Evolutionary conservation across 2,329 filamentous ascomycete species (phyloP).

Genomic region (Pestalotiopsis sp.): DNA sequence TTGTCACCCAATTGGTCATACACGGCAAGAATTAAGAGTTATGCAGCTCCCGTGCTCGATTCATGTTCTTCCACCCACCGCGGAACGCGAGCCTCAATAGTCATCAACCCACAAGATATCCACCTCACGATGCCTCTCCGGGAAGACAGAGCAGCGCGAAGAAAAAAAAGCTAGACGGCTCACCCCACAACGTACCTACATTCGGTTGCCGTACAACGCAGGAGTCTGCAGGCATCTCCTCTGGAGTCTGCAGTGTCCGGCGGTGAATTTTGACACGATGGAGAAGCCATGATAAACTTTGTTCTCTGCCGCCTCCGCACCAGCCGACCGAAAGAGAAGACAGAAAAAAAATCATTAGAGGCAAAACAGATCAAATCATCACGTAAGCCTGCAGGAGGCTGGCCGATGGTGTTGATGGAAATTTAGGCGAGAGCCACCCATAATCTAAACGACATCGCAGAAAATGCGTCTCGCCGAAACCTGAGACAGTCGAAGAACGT

Average conservation of each 20-base stretch:
- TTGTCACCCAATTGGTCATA: background rate
- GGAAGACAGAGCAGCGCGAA: background rate
- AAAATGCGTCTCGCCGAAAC: background rate
- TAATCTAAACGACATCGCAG: background rate
- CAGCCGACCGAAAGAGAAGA: background rate
- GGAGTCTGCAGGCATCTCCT: conserved; percentile 2
- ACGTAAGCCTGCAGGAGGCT: conserved; percentile 4
- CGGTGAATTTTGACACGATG: background rate
- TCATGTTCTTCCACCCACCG: conserved; percentile 3
- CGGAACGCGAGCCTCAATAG: conserved; percentile 5
- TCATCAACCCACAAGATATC: background rate
- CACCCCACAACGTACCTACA: background rate
- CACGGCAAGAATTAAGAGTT: background rate
- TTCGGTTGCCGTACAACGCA: conserved; percentile 8
- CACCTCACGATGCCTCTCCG: conserved; percentile 3
- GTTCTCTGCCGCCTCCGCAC: background rate
- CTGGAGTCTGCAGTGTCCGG: background rate
- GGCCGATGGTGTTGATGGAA: background rate
- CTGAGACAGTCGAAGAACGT: conserved; percentile 4
- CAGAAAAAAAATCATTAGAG: background rate
- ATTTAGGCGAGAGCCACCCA: background rate
- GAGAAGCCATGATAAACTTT: background rate
- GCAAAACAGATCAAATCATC: background rate
- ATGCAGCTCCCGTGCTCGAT: background rate
- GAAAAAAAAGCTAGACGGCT: conserved; percentile 4